Percentiles rank a stretch among this genome's conserved stretches.
Conservation (phyloP, 805 yeast genomes). For the Kazachstania bromeliacearum region DNA sequence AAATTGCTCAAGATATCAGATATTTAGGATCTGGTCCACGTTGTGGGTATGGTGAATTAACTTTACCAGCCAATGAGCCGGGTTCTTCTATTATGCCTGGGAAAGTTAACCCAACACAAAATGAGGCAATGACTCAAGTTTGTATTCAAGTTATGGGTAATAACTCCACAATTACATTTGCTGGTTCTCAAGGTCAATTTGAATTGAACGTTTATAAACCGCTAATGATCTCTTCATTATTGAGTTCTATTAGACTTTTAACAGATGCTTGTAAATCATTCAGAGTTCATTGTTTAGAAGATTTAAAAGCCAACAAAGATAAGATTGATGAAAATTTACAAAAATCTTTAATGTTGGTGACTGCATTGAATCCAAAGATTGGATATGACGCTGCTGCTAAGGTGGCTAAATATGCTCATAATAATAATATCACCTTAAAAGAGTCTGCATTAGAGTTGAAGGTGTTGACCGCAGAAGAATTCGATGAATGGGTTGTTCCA, state of each 20-base stretch:
- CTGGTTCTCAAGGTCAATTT: slow-evolving; percentile 98
- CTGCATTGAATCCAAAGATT: slow-evolving; percentile 97
- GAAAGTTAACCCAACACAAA: slow-evolving; percentile 98
- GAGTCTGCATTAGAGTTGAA: slow-evolving; percentile 89
- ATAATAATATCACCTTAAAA: slow-evolving; percentile 92
- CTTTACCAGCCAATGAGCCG: slow-evolving; percentile 96
- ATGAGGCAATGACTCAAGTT: slow-evolving; percentile 97
- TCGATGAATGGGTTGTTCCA: slow-evolving; percentile 95
- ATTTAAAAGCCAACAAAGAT: slow-evolving; percentile 79
- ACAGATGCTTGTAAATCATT: slow-evolving; percentile 87
- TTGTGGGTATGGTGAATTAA: slow-evolving; percentile 95
- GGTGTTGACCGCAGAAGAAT: slow-evolving; percentile 73
- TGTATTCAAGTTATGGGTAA: slow-evolving; percentile 97
- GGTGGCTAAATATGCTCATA: slow-evolving; percentile 97
- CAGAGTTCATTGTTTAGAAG: slow-evolving; percentile 91
- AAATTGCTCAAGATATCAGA: slow-evolving; percentile 96
- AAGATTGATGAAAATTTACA: slow-evolving; percentile 81
- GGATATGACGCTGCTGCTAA: slow-evolving; percentile 97
- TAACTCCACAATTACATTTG: slow-evolving; percentile 88
- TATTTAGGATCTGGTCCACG: slow-evolving; percentile 98
- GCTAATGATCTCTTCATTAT: slow-evolving; percentile 81
- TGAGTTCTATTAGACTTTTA: slow-evolving; percentile 76
- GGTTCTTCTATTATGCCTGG: slow-evolving; percentile 99
- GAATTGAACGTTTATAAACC: slow-evolving; percentile 98
- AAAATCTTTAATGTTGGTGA: slow-evolving; percentile 95